Conservation (phyloP, 2,329 filamentous ascomycete genomes). For the Niveomyces coronatus region DNA sequence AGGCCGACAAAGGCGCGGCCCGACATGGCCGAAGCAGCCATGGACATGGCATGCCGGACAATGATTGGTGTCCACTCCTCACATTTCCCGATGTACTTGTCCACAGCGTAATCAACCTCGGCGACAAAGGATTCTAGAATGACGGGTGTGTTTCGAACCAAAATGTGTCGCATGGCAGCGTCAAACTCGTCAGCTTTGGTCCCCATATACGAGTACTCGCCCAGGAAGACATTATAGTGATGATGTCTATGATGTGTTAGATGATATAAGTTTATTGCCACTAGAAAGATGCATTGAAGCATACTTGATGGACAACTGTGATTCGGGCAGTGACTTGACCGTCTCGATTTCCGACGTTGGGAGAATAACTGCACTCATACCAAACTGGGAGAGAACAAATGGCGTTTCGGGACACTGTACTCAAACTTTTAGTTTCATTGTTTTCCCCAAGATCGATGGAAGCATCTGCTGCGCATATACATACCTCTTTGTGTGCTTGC, state of each 20-base stretch:
- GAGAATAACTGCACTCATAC: conserved; percentile 3
- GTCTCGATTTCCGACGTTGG: conserved; percentile 6
- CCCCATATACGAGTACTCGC: conserved; percentile 12
- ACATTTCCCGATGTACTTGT: background rate
- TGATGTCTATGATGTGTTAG: conserved; percentile 1
- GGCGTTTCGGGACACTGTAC: conserved; percentile 1
- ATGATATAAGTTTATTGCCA: background rate
- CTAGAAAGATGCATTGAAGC: background rate
- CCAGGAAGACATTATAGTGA: conserved; percentile 12
- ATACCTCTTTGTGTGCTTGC: conserved; percentile 1
- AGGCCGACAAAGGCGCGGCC: conserved; percentile 21
- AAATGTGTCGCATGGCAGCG: conserved; percentile 9
- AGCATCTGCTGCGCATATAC: background rate
- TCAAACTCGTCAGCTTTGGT: background rate
- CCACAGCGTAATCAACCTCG: conserved; percentile 9
- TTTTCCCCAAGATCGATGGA: background rate
- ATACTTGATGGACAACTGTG: conserved; percentile 5
- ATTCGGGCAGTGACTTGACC: conserved; percentile 1
- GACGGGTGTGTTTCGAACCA: conserved; percentile 3
- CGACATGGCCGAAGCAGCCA: conserved; percentile 18
- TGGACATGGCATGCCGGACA: conserved; percentile 14
- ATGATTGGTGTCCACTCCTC: conserved; percentile 15
- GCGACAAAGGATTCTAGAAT: conserved; percentile 9
- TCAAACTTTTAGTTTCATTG: background rate
- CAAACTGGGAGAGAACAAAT: conserved; percentile 4